Percentiles rank a stretch among this genome's conserved stretches.
phyloP scores from a whole-genome alignment of 1,139 yeast genomes.

The Lizanozyma gosingica region DNA sequence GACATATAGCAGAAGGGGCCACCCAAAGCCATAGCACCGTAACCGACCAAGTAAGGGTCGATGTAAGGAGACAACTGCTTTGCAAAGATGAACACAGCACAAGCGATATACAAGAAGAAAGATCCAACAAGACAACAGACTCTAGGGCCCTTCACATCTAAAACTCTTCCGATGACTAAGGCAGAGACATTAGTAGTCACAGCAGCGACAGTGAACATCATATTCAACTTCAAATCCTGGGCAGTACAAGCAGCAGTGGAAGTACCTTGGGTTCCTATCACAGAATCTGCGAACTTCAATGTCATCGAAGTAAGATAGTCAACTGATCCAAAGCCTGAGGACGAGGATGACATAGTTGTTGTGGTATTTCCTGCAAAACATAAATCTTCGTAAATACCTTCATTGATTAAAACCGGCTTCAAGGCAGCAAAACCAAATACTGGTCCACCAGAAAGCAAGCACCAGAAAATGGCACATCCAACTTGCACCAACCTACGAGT shows the following conservation, averaged over 20 bases:
- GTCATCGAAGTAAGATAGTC: background rate
- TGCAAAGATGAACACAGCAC: slow-evolving; percentile 29
- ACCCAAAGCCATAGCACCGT: slow-evolving; percentile 34
- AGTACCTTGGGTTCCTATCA: background rate
- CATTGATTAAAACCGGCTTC: slow-evolving; percentile 31
- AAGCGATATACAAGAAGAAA: slow-evolving; percentile 25
- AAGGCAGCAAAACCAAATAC: slow-evolving; percentile 43
- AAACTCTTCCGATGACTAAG: slow-evolving; percentile 29
- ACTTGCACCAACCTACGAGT: slow-evolving; percentile 15
- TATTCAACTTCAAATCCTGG: slow-evolving; percentile 36
- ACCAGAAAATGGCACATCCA: slow-evolving; percentile 34
- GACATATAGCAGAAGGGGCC: slow-evolving; percentile 40
- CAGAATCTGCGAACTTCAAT: background rate
- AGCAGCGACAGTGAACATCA: slow-evolving; percentile 40
- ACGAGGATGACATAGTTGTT: slow-evolving; percentile 3
- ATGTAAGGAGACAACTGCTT: slow-evolving; percentile 12
- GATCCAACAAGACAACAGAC: slow-evolving; percentile 38
- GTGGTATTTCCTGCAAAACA: slow-evolving; percentile 18
- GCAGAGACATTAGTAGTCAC: slow-evolving; percentile 38
- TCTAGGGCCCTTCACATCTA: slow-evolving; percentile 35
- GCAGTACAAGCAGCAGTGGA: slow-evolving; percentile 24
- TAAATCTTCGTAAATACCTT: slow-evolving; percentile 28
- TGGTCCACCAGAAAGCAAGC: slow-evolving; percentile 37
- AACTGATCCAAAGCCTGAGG: background rate
- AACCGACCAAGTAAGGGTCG: slow-evolving; percentile 36